Conservation (phyloP, 1,284 basidiomycete genomes). For the Cystobasidium sp. region DNA sequence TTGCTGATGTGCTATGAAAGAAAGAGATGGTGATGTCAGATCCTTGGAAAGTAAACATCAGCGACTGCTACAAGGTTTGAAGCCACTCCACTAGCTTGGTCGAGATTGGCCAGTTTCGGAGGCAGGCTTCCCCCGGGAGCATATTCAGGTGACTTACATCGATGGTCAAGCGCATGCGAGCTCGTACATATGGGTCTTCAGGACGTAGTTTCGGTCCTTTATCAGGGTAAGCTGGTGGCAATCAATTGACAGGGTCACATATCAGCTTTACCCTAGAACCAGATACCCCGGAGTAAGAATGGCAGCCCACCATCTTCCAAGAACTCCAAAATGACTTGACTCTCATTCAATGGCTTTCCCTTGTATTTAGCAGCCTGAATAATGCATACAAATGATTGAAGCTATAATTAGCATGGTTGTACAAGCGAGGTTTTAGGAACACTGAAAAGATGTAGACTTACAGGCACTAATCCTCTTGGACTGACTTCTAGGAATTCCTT, state of each 20-base stretch:
- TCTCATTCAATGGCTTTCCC: constrained; percentile 67
- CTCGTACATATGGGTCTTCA: constrained; percentile 39
- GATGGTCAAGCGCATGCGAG: constrained; percentile 44
- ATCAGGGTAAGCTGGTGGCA: constrained; percentile 36
- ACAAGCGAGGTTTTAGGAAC: neutral
- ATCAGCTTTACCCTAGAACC: too few species aligned
- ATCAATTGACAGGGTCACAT: neutral
- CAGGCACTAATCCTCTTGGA: constrained; percentile 49
- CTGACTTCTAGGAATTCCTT: constrained; percentile 50
- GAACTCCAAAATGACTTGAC: constrained; percentile 66
- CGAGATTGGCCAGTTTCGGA: too few species aligned
- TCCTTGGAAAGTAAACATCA: too few species aligned
- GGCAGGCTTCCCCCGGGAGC: too few species aligned
- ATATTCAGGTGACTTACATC: constrained; percentile 35
- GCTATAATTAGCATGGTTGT: too few species aligned
- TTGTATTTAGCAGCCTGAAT: constrained; percentile 62
- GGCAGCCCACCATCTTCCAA: constrained; percentile 61
- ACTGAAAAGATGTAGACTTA: neutral
- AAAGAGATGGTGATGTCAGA: constrained; percentile 16
- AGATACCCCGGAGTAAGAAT: neutral
- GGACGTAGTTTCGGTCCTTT: constrained; percentile 60
- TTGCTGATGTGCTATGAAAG: constrained; percentile 51
- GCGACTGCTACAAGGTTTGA: too few species aligned
- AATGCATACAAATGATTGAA: too few species aligned
- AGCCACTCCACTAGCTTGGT: too few species aligned